A percentile compares a stretch with the other conserved stretches of the same genome.
phyloP scores from a whole-genome alignment of 2,329 filamentous ascomycete genomes.

The Calonectria pseudoreteaudii region DNA sequence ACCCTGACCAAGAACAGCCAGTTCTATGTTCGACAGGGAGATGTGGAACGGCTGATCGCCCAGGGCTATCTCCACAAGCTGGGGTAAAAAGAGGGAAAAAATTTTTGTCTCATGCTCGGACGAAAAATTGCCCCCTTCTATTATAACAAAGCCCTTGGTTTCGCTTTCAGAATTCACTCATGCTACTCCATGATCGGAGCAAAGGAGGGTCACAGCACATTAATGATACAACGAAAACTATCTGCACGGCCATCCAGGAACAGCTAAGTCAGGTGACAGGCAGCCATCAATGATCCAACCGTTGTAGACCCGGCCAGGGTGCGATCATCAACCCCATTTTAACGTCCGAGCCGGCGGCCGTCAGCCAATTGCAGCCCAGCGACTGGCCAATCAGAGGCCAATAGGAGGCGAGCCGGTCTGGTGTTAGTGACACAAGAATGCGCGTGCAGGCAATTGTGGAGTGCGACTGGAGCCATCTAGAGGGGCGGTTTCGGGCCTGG shows the following conservation, averaged over 20 bases:
- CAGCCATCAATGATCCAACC: slow-evolving; percentile 6
- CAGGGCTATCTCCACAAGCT: slow-evolving; percentile 96
- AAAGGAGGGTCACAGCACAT: slow-evolving; percentile 4
- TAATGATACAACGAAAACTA: neutral
- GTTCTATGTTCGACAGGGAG: slow-evolving; percentile 94
- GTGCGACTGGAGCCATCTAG: slow-evolving; percentile 20
- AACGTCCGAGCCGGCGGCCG: slow-evolving; percentile 7
- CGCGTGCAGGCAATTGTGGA: slow-evolving; percentile 20
- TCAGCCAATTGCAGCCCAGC: slow-evolving; percentile 7
- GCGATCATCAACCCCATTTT: neutral
- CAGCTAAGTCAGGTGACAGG: slow-evolving; percentile 23
- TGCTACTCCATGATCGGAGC: neutral
- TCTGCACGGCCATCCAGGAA: neutral
- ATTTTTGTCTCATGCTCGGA: neutral
- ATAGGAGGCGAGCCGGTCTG: neutral
- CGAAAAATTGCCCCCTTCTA: neutral
- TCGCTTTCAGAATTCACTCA: neutral
- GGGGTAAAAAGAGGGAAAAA: slow-evolving; percentile 70
- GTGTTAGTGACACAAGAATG: slow-evolving; percentile 23
- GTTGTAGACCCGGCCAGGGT: slow-evolving; percentile 9
- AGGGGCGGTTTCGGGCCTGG: slow-evolving; percentile 20
- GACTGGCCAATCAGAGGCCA: neutral
- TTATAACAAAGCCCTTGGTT: neutral
- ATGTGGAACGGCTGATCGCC: slow-evolving; percentile 93
- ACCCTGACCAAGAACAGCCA: slow-evolving; percentile 98